A percentile compares a stretch with the other conserved stretches of the same genome.
Evolutionary conservation across 305 asterid genomes (phyloP).

Genomic region (Lippia alba): DNA sequence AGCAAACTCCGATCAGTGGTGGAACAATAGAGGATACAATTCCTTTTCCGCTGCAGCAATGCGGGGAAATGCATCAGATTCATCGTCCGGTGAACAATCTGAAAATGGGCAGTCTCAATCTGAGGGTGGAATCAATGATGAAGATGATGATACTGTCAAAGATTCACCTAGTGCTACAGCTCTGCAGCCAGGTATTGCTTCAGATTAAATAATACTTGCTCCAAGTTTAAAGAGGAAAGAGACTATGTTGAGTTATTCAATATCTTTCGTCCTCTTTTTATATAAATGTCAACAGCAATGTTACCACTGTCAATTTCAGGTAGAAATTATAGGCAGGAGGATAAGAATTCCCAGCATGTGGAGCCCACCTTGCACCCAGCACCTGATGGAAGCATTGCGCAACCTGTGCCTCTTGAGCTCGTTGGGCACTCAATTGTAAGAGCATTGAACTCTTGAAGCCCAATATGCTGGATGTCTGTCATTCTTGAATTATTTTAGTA

Average conservation of each 20-base stretch:
- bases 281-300: conserved; percentile 27
- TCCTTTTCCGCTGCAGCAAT: conserved; percentile 44
- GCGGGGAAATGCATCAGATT: conserved; percentile 56
- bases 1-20: conserved; percentile 55
- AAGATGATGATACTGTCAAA: conserved; percentile 51
- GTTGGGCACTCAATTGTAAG: conserved; percentile 45
- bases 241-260: not conserved
- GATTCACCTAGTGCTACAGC: conserved; percentile 42
- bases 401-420: conserved; percentile 55
- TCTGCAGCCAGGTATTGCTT: no score
- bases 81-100: conserved; percentile 53
- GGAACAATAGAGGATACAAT: conserved; percentile 43
- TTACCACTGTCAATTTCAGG: conserved; percentile 41
- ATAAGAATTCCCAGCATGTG: conserved; percentile 43
- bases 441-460: not conserved
- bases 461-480: not conserved
- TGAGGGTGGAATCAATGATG: conserved; percentile 50
- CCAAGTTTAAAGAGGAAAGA: no score
- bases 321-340: conserved; percentile 39
- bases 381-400: conserved; percentile 50
- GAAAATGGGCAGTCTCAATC: conserved; percentile 45
- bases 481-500: not conserved
- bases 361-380: conserved; percentile 47
- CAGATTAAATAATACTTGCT: not conserved
- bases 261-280: not conserved